Base-by-base conservation (phyloP, 2,329 filamentous ascomycete genomes). In the Orbilia oligospora region DNA sequence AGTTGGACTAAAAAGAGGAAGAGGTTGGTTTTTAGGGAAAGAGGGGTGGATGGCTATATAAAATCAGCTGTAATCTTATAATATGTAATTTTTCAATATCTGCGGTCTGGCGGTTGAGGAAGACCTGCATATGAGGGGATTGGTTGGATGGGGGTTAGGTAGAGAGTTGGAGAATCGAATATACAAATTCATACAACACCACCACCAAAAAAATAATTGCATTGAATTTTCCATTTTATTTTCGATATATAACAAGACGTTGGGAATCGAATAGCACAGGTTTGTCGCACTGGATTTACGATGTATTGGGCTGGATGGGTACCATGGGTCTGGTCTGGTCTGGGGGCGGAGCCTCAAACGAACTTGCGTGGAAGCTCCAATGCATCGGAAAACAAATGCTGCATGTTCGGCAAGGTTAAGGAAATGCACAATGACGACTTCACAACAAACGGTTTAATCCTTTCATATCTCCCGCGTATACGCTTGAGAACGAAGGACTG, bases 381-480 rank as follows among this genome's bases (percentile, higher is more conserved):
- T n/a, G n/a, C n/a, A 36, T 36, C 33, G 33, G 33, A 36, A 12
- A 36, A 36, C 33, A n/a, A n/a, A n/a, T 36, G 33, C 33, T 58
- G 53, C 53, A 58, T 58, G 30, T 41, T 22, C 18, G 33, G n/a
- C 53, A 38, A 58, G 53, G 30, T 58, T 41, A 33, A 41, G 16
- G n/a, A 5, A n/a, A 46, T 64, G 58, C 58, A 64, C 22, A 48
- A 64, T 64, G 58, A 64, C 58, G 58, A 64, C 41, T 27, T 30
- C 46, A n/a, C 8, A 58, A 20, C 30, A 18, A 41, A 41, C 53
- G 16, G 53, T 41, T 58, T 12, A 48, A 44, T 38, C 14, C 18
- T 24, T n/a, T 27, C 56, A 18, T 12, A n/a, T 9, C n/a, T 4
- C 16, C 5, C 36, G 10, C 36, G 8, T 9, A 38, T 14, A 9